These are phyloP conservation scores for Arabidopsis thaliana DNA, from an alignment of 345 rosid species.

Conservation along the genomic window TAIR10.1 NC_003076.8:21872001-21872500, in stretches of 20 bases:
- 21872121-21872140: background rate
- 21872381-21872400: conserved; percentile 8
- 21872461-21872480: background rate
- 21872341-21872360: background rate
- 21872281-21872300: background rate
- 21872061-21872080: too few relatives aligned
- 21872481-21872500: background rate
- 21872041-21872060: background rate
- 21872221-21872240: conserved; percentile 7
- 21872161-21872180: background rate
- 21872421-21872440: background rate
- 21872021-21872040: too few relatives aligned
- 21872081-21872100: background rate
- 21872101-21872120: background rate
- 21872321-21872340: background rate
- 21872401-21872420: conserved; percentile 6
- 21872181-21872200: background rate
- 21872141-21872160: background rate
- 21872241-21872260: background rate
- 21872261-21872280: too few relatives aligned
- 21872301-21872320: conserved; percentile 12
- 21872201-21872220: background rate
- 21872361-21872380: background rate
- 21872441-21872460: background rate
- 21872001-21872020: too few relatives aligned